These are phyloP conservation scores for Lophium mytilinum DNA, from an alignment of 495 filamentous ascomycete species.

Conservation along the genomic window DNA sequence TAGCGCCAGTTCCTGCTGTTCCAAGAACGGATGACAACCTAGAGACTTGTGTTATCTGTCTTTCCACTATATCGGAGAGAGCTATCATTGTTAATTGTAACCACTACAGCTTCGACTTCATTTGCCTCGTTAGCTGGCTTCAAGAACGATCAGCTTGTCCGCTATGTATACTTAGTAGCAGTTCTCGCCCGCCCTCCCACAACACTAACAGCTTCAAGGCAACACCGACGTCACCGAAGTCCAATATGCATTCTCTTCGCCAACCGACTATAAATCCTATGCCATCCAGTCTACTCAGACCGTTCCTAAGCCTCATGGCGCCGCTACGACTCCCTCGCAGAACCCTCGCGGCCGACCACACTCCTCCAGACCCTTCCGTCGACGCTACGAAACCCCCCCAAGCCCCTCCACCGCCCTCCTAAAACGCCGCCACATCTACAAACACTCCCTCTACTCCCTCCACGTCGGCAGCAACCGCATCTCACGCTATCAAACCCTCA, in stretches of 20 bases:
- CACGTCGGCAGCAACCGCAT: slow-evolving; percentile 79
- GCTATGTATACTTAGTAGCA: too few species aligned
- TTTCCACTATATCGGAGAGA: slow-evolving; percentile 63
- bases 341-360: not conserved
- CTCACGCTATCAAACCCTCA: slow-evolving; percentile 70
- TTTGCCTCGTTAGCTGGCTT: slow-evolving; percentile 78
- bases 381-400: slow-evolving; percentile 11
- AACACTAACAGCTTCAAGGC: slow-evolving; percentile 33
- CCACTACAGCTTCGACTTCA: slow-evolving; percentile 74
- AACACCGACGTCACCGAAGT: slow-evolving; percentile 62
- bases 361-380: not conserved
- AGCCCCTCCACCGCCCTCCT: slow-evolving; percentile 50
- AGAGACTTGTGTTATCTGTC: slow-evolving; percentile 59
- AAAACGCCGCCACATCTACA: slow-evolving; percentile 67
- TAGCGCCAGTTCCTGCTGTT: not conserved
- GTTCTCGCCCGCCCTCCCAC: too few species aligned
- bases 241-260: slow-evolving; percentile 51
- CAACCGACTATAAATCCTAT: slow-evolving; percentile 49
- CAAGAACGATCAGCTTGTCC: slow-evolving; percentile 67
- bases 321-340: not conserved
- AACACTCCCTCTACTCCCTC: slow-evolving; percentile 65
- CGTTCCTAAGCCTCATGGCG: slow-evolving; percentile 18
- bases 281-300: slow-evolving; percentile 38
- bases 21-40: not conserved
- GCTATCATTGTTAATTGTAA: slow-evolving; percentile 65